Percentiles rank a stretch among this genome's conserved stretches.
Conservation (phyloP, 2,329 filamentous ascomycete genomes). For the Ustulina deusta region DNA sequence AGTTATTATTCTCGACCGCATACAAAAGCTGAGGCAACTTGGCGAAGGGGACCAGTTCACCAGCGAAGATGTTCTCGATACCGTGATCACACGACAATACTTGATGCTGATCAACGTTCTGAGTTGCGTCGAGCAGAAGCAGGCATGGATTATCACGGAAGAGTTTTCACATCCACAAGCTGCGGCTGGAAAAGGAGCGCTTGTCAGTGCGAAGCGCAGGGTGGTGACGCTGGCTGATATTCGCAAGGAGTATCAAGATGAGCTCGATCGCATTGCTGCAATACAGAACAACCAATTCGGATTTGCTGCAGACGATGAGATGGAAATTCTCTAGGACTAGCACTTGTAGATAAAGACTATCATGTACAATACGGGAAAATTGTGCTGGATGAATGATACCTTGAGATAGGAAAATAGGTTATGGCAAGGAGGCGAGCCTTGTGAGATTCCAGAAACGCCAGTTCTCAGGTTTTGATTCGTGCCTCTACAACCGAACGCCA, state of each 20-base stretch:
- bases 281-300: conserved; percentile 92
- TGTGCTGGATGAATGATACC: conserved; percentile 48
- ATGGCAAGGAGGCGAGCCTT: conserved; percentile 27
- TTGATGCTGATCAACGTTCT: conserved; percentile 93
- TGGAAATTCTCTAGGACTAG: conserved; percentile 61
- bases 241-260: conserved; percentile 87
- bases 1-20: conserved; percentile 70
- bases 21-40: conserved; percentile 70
- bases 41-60: conserved; percentile 69
- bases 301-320: conserved; percentile 69
- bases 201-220: conserved; percentile 67
- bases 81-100: conserved; percentile 78
- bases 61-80: conserved; percentile 69
- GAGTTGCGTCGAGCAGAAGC: conserved; percentile 81
- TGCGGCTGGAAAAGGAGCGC: conserved; percentile 52
- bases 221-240: conserved; percentile 89
- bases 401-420: conserved; percentile 39
- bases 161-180: conserved; percentile 47
- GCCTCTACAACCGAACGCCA: conserved; percentile 47
- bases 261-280: conserved; percentile 87
- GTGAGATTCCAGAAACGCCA: conserved; percentile 33
- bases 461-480: conserved; percentile 33
- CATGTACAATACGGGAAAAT: conserved; percentile 44
- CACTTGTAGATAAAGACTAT: conserved; percentile 20
- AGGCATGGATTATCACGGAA: conserved; percentile 81